These are phyloP conservation scores for Populus trichocarpa DNA, from an alignment of 441 rosid species.

Conservation along the genomic window DNA sequence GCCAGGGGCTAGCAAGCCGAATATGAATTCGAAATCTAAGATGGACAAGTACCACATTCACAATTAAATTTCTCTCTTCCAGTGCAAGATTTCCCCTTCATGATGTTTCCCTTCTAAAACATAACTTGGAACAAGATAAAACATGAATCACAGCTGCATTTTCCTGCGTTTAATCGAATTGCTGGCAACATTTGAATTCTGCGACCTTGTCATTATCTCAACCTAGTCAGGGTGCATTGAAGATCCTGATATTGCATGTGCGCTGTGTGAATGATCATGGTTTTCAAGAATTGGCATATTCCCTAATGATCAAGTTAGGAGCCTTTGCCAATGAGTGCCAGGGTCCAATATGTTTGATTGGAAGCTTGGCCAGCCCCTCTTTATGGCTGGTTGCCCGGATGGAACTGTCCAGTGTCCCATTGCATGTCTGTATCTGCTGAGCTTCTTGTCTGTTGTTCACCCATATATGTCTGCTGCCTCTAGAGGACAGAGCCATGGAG, in stretches of 20 bases:
- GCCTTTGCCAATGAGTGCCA: no score
- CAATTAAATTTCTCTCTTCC: not conserved
- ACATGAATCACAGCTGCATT: not conserved
- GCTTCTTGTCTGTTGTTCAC: no score
- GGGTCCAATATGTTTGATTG: no score
- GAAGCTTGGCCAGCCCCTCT: not conserved
- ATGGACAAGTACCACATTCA: not conserved
- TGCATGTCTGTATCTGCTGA: not conserved
- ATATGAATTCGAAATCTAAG: constrained; percentile 1
- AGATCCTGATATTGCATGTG: not conserved
- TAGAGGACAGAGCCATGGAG: no score
- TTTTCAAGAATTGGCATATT: no score
- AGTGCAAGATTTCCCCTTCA: not conserved
- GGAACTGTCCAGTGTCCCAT: not conserved
- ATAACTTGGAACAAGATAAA: not conserved
- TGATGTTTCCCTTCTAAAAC: not conserved
- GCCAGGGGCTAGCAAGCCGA: constrained; percentile 5
- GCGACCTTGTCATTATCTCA: not conserved
- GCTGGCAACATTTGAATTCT: not conserved
- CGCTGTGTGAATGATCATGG: not conserved
- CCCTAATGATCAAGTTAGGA: no score
- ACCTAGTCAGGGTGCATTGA: not conserved
- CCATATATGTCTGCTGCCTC: no score
- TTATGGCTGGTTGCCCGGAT: no score
- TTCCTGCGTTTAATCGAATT: no score